Evolutionary conservation across 2,329 filamentous ascomycete species (phyloP), one percentile per base, ranked within the genome.

Genomic region (Epichloe coenophiala): DNA sequence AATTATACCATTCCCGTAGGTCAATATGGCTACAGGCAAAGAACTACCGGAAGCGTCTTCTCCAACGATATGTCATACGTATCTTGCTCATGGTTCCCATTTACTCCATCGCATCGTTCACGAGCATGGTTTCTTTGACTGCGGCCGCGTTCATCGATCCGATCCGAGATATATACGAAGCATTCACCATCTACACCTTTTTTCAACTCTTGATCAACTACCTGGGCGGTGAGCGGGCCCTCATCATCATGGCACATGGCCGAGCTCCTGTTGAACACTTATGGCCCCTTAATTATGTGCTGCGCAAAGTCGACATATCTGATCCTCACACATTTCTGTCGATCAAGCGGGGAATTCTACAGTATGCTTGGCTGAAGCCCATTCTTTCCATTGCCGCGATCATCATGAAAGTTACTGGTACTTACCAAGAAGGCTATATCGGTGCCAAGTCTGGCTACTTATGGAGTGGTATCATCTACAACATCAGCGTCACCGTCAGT

Each of bases 141-240:
- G 88, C 87, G 33, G 86, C 93, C 38, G 81, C 88, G 60, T 95
- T 89, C 66, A 79, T 98, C 54, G 89, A 91, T 62, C 94, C 93
- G 2, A 78, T 98, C 59, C 84, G 93, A 62, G 93, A 99, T 66
- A 85, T 99, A 54, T 99, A 99, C 71, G 93, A 76, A 78, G 93
- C 94, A 49, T 98, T 99, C 64, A 97, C 93, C 27, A 97, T 99
- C 60, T 98, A 97, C 67, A 97, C 93, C 49, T 99, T 99, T 99
- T 73, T 95, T 98, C 93, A 98, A 67, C 82, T 99, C 36, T 77
- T 99, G 43, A 95, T 97, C 72, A 97, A 97, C 73, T 98, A 96
- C 64, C 80, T 98, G 45, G 87, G 89, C 51, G 93, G 93, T 57
- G 93, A 98, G 71, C 81, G 93, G 59, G 81, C 91, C 42, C 76